Conservation (phyloP, 208 protist genomes). For the Trichomonas vaginalis region DNA sequence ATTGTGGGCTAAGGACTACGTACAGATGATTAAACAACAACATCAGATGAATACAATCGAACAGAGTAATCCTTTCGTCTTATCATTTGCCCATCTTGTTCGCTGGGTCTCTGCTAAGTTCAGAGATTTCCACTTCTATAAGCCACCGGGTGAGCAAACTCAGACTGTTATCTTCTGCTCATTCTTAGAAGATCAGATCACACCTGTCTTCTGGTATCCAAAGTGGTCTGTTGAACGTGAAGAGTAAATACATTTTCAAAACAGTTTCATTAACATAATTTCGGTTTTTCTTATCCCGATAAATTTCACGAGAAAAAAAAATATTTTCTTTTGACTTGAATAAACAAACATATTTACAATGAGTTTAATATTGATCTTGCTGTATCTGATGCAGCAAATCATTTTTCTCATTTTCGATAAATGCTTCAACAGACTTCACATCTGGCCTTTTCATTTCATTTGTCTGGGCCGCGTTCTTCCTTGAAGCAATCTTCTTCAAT, state of each 20-base stretch:
- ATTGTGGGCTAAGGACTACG: conserved; percentile 12
- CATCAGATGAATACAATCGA: conserved; percentile 13
- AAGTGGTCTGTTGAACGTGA: conserved; percentile 9
- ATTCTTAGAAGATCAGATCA: conserved; percentile 9
- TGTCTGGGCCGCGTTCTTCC: neutral
- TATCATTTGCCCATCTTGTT: conserved; percentile 2
- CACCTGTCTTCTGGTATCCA: neutral
- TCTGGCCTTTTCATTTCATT: neutral
- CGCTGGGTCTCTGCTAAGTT: conserved; percentile 5
- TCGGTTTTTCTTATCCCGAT: neutral
- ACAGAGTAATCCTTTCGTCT: conserved; percentile 9
- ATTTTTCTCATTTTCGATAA: neutral
- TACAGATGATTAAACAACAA: neutral
- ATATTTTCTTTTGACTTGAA: neutral
- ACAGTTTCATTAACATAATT: neutral
- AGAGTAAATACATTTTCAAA: neutral
- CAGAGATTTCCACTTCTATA: conserved; percentile 6
- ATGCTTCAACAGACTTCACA: neutral
- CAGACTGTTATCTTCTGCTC: conserved; percentile 19
- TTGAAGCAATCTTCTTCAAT: neutral
- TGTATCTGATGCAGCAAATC: neutral
- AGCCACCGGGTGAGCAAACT: neutral
- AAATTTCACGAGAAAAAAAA: neutral
- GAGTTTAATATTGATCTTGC: neutral
- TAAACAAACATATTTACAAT: neutral